Conservation (phyloP, 768 basidiomycete genomes). For the Rhodotorula babjevae region DNA sequence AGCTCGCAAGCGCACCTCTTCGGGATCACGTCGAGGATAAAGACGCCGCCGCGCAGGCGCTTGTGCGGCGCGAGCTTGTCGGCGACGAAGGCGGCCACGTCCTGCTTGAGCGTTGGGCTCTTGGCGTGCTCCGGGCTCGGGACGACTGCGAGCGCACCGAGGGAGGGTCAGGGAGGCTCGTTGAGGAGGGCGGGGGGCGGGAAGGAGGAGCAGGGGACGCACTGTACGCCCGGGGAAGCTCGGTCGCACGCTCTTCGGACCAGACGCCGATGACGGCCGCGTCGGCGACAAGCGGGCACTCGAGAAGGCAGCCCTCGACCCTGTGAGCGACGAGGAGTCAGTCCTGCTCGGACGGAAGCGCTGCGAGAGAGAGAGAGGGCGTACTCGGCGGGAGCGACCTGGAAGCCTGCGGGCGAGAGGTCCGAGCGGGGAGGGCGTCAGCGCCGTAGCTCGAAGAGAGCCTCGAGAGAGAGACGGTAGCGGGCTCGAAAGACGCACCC, state of each 20-base stretch:
- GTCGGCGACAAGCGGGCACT: conserved; percentile 35
- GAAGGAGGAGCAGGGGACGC: not conserved
- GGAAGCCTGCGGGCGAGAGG: conserved; percentile 24
- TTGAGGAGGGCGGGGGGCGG: not conserved
- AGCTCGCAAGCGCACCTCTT: conserved; percentile 47
- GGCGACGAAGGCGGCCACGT: conserved; percentile 26
- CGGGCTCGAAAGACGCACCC: conserved; percentile 1
- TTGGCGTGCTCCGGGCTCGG: conserved; percentile 7
- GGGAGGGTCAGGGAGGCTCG: not conserved
- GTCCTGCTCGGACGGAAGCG: not conserved
- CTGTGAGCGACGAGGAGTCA: conserved; percentile 1
- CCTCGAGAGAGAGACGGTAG: too few relatives aligned
- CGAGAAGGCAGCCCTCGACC: conserved; percentile 37
- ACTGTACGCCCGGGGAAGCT: conserved; percentile 41
- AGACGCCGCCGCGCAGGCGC: conserved; percentile 35
- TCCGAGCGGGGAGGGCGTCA: not conserved
- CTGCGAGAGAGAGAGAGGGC: not conserved
- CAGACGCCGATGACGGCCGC: conserved; percentile 38
- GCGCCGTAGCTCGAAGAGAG: too few relatives aligned
- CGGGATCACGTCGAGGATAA: conserved; percentile 34
- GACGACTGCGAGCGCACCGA: not conserved
- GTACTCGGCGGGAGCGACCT: conserved; percentile 30
- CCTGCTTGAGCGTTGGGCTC: conserved; percentile 8
- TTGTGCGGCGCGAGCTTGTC: conserved; percentile 37
- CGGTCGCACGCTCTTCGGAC: conserved; percentile 38